phyloP scores from a whole-genome alignment of 345 rosid genomes.

The Erucastrum elatum region DNA sequence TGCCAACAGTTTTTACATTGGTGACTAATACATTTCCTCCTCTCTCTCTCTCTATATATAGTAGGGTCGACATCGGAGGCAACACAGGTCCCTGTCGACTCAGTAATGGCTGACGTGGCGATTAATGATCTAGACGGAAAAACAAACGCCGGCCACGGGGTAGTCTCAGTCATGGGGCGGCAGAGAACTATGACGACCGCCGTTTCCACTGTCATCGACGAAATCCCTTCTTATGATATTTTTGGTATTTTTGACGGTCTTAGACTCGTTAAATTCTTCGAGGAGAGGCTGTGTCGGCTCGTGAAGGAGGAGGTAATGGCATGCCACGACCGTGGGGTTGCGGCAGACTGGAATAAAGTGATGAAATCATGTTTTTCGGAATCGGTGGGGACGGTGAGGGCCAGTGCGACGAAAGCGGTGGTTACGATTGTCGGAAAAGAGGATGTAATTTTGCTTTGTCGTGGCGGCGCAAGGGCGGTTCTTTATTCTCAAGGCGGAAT shows the following conservation, averaged over 20 bases:
- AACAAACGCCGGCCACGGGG: slow-evolving; percentile 31
- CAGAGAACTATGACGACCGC: slow-evolving; percentile 39
- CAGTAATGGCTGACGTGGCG: slow-evolving; percentile 30
- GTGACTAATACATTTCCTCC: background rate
- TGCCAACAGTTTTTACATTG: background rate
- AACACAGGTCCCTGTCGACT: background rate
- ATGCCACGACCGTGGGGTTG: background rate
- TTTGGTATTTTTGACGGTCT: slow-evolving; percentile 36
- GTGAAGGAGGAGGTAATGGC: slow-evolving; percentile 33
- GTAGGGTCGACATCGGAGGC: slow-evolving; percentile 23
- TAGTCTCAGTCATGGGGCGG: slow-evolving; percentile 42
- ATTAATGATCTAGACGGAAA: background rate
- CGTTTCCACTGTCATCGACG: slow-evolving; percentile 29
- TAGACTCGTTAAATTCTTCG: slow-evolving; percentile 29
- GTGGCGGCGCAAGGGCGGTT: slow-evolving; percentile 38
- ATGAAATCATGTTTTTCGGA: slow-evolving; percentile 27
- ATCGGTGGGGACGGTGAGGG: background rate
- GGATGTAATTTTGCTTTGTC: slow-evolving; percentile 23
- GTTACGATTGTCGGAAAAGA: slow-evolving; percentile 29
- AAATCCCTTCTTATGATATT: slow-evolving; percentile 35
- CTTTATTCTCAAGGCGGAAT: slow-evolving; percentile 27
- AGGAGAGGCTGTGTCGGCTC: slow-evolving; percentile 27
- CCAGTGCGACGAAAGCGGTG: background rate
- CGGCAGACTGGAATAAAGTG: slow-evolving; percentile 31
- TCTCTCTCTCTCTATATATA: too few species aligned